Conservation (phyloP, 495 filamentous ascomycete species). For the Parathielavia hyrcaniae region DNA sequence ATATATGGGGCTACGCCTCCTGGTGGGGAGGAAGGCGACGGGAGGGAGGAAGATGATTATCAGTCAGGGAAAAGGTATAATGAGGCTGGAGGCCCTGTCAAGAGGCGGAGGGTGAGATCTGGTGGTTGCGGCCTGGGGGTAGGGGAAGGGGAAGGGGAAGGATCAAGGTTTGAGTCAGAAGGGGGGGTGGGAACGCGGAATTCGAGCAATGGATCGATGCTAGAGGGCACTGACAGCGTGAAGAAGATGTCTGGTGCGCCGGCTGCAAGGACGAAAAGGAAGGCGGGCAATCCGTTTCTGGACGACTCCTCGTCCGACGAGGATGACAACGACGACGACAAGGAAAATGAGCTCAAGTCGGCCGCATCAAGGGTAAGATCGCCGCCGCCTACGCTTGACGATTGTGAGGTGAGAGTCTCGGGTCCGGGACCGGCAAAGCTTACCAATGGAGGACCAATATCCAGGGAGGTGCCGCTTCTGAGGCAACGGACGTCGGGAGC, state of each 20-base stretch:
- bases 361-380: constrained; percentile 20
- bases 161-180: too few relatives aligned
- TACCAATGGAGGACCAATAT: constrained; percentile 17
- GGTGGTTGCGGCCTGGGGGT: background rate
- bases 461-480: constrained; percentile 17
- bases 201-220: background rate
- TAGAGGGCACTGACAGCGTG: background rate
- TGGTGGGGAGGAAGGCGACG: background rate
- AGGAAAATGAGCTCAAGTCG: constrained; percentile 10
- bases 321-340: constrained; percentile 22
- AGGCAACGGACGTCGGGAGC: constrained; percentile 23
- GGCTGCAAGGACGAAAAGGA: constrained; percentile 18
- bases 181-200: background rate
- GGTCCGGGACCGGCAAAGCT: constrained; percentile 11
- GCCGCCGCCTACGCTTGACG: background rate
- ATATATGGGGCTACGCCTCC: background rate
- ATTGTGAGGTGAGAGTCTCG: background rate
- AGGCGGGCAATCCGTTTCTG: constrained; percentile 27
- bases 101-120: constrained; percentile 39
- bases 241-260: background rate
- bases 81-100: constrained; percentile 41
- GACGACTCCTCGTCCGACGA: constrained; percentile 26
- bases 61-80: constrained; percentile 39
- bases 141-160: background rate
- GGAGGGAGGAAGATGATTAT: constrained; percentile 20